Base-by-base conservation (phyloP, 768 basidiomycete species). In the Tulasnella sp. region DNA sequence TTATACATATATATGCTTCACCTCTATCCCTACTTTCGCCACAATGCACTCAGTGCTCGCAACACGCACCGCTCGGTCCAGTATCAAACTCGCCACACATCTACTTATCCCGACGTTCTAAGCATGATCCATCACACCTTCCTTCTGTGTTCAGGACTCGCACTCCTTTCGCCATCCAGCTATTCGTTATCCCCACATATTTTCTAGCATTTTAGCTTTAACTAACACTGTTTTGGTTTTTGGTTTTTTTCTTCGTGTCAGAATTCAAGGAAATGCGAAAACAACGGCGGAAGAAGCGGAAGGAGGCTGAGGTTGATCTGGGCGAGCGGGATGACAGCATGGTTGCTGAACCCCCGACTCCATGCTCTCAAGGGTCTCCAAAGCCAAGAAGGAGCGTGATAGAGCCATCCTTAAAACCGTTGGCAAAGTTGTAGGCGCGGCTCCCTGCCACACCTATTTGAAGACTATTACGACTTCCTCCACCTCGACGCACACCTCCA, bases 191-290 rank as follows among this genome's bases (percentile, higher is more conserved):
- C 17, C 25, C 8, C 10, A 52, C 17, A 49, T 46, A 56, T 55
- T 56, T 61, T 49, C 34, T 31, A 43, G 42, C 24, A 5, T 61
- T 53, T 29, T 44, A 27, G 31, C 65, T 63, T 31, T 63, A 52
- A 34, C 61, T 61, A 62, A 61, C 53, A 55, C 50, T 58, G 56
- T 44, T 62, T 30, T 50, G 54, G 42, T 42, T 44, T 58, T 55
- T 31, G 60, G 15, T 43, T 55, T n/a, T n/a, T 21, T 60, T n/a
- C 50, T 46, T 46, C 8, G 49, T 59, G 63, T 48, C 73, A 97
- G 94, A 98, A 75, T 99, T 98, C 78, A 97, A 94, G 68, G 94
- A 98, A 68, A 81, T 97, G 66, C 84, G 94, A 59, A 97, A 93
- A 70, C 85, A 86, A 65, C 96, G 94, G 92, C 83, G 92, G 43